Percentiles rank a stretch among this genome's conserved stretches.
These are phyloP conservation scores for Erodium texanum DNA, from an alignment of 441 rosid genomes.

Conservation along the genomic window DNA sequence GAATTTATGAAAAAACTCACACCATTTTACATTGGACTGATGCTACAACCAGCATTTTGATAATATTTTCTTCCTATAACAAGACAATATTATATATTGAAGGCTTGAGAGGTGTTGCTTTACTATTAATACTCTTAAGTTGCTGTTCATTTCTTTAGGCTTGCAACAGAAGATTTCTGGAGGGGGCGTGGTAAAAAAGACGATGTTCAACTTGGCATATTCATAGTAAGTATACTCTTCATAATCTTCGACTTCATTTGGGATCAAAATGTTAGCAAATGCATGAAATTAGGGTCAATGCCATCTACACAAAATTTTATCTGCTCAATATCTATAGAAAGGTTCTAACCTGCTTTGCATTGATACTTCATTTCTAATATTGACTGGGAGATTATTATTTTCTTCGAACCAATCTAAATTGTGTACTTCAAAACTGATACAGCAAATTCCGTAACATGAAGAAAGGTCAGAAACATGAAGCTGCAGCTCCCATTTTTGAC, in stretches of 20 bases:
- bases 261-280: neutral
- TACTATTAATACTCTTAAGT: neutral
- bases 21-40: neutral
- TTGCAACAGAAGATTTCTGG: slow-evolving; percentile 62
- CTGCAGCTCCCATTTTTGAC: slow-evolving; percentile 81
- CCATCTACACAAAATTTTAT: neutral
- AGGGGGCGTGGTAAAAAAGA: slow-evolving; percentile 53
- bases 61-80: neutral
- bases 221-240: slow-evolving; percentile 47
- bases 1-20: neutral
- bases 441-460: slow-evolving; percentile 66
- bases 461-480: slow-evolving; percentile 47
- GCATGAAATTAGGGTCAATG: neutral
- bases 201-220: slow-evolving; percentile 60
- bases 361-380: neutral
- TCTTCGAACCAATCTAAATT: slow-evolving; percentile 8
- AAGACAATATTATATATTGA: neutral
- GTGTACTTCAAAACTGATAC: slow-evolving; percentile 15
- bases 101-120: neutral
- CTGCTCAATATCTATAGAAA: neutral
- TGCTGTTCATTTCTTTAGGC: slow-evolving; percentile 36
- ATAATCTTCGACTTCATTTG: slow-evolving; percentile 1
- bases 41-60: neutral
- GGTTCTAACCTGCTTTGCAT: neutral
- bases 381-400: slow-evolving; percentile 4